Evolutionary conservation across 805 yeast species (phyloP).

Genomic region (Teunomyces pallodes): DNA sequence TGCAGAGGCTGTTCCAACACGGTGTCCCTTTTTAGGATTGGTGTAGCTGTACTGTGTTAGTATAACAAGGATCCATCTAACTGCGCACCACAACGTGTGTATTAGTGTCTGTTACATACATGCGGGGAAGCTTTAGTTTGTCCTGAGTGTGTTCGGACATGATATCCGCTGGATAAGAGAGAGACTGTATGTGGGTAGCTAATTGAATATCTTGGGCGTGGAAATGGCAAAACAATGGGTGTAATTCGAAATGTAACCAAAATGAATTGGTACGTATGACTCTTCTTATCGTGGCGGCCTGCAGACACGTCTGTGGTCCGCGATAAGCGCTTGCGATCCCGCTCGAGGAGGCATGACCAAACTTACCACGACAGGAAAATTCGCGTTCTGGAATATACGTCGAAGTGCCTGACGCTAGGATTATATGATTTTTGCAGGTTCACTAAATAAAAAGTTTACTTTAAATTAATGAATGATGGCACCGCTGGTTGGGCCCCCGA

Average conservation of each 20-base stretch:
- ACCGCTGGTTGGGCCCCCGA: too few species aligned
- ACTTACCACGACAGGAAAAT: background rate
- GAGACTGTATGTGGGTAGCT: background rate
- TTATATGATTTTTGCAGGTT: too few species aligned
- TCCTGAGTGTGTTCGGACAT: conserved; percentile 15
- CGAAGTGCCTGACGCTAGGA: background rate
- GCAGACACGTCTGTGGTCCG: background rate
- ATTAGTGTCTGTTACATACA: conserved; percentile 13
- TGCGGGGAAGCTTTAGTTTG: conserved; percentile 21
- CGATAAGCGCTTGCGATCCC: background rate
- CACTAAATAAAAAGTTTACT: too few species aligned
- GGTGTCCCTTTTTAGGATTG: conserved; percentile 33
- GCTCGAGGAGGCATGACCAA: background rate
- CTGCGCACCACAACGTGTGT: background rate
- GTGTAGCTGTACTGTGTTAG: conserved; percentile 23
- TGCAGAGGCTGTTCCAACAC: conserved; percentile 40
- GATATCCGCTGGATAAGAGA: background rate
- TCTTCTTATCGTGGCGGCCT: background rate
- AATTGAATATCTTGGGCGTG: too few species aligned
- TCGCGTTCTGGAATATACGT: background rate
- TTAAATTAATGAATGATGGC: too few species aligned
- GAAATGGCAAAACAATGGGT: background rate
- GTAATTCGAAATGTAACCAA: background rate
- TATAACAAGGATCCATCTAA: background rate
- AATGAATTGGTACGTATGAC: background rate